These are phyloP conservation scores for Chlamydomonas sp. DNA, from an alignment of 139 green algal species.

Conservation along the genomic window DNA sequence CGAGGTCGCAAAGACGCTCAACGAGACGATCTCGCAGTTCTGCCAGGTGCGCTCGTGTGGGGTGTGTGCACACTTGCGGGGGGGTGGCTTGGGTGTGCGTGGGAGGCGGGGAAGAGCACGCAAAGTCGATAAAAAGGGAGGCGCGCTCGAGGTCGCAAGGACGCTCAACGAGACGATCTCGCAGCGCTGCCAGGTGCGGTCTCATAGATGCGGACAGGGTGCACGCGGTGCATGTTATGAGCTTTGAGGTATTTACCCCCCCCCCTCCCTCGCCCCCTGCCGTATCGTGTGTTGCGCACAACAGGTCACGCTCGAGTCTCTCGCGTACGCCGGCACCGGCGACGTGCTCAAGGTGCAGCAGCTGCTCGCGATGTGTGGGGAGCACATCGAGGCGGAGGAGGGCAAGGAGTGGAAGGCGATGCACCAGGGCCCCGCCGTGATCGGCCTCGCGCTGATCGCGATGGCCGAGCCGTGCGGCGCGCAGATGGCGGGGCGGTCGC, in stretches of 20 bases:
- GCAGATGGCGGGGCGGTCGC: constrained; percentile 74
- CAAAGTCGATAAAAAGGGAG: too few relatives aligned
- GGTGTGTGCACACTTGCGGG: too few relatives aligned
- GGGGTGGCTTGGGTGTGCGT: too few relatives aligned
- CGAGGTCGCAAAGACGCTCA: constrained; percentile 81
- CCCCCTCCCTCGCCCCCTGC: neutral
- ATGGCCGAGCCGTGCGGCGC: constrained; percentile 90
- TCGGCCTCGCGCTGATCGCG: constrained; percentile 87
- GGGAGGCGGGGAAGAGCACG: too few relatives aligned
- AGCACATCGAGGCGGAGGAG: constrained; percentile 78
- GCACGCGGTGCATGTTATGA: too few relatives aligned
- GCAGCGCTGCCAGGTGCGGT: constrained; percentile 57
- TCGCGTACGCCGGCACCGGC: constrained; percentile 91
- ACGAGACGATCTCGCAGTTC: constrained; percentile 70
- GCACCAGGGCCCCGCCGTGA: constrained; percentile 77
- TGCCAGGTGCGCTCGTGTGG: too few relatives aligned
- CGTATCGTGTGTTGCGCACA: too few relatives aligned
- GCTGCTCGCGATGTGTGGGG: constrained; percentile 77
- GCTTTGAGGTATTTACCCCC: neutral
- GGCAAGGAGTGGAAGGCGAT: constrained; percentile 50
- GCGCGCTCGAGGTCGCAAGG: constrained; percentile 75
- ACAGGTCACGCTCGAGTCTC: constrained; percentile 72
- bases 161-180: constrained; percentile 79
- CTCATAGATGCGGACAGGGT: too few relatives aligned
- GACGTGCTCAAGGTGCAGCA: constrained; percentile 95